Percentiles rank a stretch among this genome's conserved stretches.
Evolutionary conservation across 2,329 filamentous ascomycete species (phyloP).

Genomic region (Verticillium albo-atrum): DNA sequence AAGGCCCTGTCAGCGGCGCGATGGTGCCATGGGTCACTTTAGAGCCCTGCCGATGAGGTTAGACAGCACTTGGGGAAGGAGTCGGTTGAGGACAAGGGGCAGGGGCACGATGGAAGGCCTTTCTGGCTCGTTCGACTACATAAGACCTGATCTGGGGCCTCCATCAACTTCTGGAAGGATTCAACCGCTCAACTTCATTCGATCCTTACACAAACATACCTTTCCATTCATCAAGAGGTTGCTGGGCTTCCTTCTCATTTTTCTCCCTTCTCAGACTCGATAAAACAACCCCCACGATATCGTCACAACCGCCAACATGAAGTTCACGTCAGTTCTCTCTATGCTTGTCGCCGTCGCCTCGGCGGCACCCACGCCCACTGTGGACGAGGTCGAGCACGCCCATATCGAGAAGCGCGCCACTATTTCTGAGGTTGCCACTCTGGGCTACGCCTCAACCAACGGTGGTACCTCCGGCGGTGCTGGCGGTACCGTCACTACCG

Average conservation of each 20-base stretch:
- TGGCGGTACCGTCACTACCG: slow-evolving; percentile 36
- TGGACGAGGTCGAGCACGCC: slow-evolving; percentile 2
- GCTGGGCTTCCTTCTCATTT: neutral
- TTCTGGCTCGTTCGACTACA: neutral
- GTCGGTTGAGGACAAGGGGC: neutral
- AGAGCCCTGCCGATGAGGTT: neutral
- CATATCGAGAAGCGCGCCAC: slow-evolving; percentile 13
- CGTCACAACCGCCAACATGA: slow-evolving; percentile 3
- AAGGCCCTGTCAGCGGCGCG: neutral
- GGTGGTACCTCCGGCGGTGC: slow-evolving; percentile 39
- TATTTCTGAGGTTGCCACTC: slow-evolving; percentile 17
- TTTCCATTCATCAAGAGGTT: neutral
- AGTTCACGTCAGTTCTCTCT: slow-evolving; percentile 6
- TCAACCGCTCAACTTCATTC: neutral
- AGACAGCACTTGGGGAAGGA: neutral
- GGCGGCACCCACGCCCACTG: slow-evolving; percentile 12
- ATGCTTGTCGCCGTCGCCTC: slow-evolving; percentile 7
- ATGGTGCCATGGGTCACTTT: neutral
- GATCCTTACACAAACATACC: neutral
- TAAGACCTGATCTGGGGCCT: neutral
- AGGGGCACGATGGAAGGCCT: neutral
- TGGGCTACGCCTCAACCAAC: slow-evolving; percentile 42
- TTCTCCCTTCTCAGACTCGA: neutral
- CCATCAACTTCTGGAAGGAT: neutral
- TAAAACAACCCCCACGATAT: neutral